Evolutionary conservation across 768 basidiomycete species (phyloP).

Genomic region (Amanita molliuscula): DNA sequence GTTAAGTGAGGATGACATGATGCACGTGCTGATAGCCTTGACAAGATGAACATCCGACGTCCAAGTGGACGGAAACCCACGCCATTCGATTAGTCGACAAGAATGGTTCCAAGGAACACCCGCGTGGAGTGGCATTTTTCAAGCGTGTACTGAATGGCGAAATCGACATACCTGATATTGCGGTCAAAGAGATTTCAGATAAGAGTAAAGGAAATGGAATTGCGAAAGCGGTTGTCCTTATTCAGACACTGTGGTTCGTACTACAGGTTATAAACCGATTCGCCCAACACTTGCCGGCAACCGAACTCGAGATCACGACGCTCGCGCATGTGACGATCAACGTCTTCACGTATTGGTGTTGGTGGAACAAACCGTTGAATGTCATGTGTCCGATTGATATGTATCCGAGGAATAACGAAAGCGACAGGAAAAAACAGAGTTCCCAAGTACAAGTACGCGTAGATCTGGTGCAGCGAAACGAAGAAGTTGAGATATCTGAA

Average conservation of each 20-base stretch:
- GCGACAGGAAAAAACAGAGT: not conserved
- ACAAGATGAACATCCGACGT: not conserved
- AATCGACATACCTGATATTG: not conserved
- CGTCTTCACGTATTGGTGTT: slow-evolving; percentile 17
- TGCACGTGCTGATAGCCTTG: not conserved
- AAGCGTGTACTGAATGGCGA: not conserved
- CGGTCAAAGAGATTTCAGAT: slow-evolving; percentile 16
- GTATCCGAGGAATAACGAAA: not conserved
- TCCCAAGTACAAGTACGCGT: no score
- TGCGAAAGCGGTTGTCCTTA: slow-evolving; percentile 18
- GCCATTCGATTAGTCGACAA: slow-evolving; percentile 8
- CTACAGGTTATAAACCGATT: slow-evolving; percentile 17
- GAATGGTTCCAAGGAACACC: not conserved
- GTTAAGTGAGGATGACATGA: no score
- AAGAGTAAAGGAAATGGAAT: slow-evolving; percentile 21
- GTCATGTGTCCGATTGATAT: slow-evolving; percentile 5
- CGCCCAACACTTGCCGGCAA: slow-evolving; percentile 14
- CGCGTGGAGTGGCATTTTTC: not conserved
- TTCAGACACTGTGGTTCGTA: slow-evolving; percentile 24
- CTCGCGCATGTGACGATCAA: slow-evolving; percentile 20
- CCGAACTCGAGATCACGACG: slow-evolving; percentile 22
- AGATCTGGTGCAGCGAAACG: not conserved
- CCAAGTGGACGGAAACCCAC: slow-evolving; percentile 14
- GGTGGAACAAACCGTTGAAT: slow-evolving; percentile 25
- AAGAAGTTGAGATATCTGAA: no score